These are phyloP conservation scores for Alternaria gaisen DNA, from an alignment of 2,329 filamentous ascomycete species.

Conservation along the genomic window DNA sequence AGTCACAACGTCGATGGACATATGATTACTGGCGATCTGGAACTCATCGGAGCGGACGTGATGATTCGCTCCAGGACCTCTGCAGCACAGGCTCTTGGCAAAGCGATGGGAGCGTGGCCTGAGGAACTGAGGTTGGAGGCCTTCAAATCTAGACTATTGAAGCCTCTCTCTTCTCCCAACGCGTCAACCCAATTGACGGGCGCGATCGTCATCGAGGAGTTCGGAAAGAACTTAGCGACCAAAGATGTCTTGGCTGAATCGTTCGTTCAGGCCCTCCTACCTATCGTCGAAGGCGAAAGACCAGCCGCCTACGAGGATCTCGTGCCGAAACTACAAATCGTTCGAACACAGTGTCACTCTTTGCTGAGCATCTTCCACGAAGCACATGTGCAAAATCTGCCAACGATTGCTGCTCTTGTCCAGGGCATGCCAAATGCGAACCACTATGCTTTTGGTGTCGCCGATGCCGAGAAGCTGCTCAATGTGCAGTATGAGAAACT, in stretches of 20 bases:
- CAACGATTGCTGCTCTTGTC: constrained; percentile 85
- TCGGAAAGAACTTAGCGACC: constrained; percentile 65
- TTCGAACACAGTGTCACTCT: constrained; percentile 89
- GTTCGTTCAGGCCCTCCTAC: constrained; percentile 72
- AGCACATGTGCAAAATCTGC: constrained; percentile 66
- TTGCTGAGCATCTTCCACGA: constrained; percentile 92
- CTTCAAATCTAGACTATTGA: constrained; percentile 72
- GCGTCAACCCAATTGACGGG: constrained; percentile 88
- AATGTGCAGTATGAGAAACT: constrained; percentile 85
- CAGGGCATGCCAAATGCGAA: constrained; percentile 93
- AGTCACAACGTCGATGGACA: constrained; percentile 93
- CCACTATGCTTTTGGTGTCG: constrained; percentile 88
- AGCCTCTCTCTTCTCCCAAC: constrained; percentile 74
- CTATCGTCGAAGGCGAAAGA: constrained; percentile 81
- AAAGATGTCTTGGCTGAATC: constrained; percentile 63
- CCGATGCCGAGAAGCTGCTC: constrained; percentile 87
- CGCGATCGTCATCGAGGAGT: constrained; percentile 87
- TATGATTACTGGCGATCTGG: constrained; percentile 97
- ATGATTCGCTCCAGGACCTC: constrained; percentile 90
- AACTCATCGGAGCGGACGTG: constrained; percentile 88
- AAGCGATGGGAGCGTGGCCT: constrained; percentile 82
- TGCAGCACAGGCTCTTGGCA: constrained; percentile 84
- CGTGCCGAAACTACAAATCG: constrained; percentile 86
- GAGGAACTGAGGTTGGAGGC: constrained; percentile 64
- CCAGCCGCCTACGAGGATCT: constrained; percentile 88